Evolutionary conservation across 139 green algal species (phyloP), one percentile per base, ranked within the genome.

Genomic region (Micromonas commoda): DNA sequence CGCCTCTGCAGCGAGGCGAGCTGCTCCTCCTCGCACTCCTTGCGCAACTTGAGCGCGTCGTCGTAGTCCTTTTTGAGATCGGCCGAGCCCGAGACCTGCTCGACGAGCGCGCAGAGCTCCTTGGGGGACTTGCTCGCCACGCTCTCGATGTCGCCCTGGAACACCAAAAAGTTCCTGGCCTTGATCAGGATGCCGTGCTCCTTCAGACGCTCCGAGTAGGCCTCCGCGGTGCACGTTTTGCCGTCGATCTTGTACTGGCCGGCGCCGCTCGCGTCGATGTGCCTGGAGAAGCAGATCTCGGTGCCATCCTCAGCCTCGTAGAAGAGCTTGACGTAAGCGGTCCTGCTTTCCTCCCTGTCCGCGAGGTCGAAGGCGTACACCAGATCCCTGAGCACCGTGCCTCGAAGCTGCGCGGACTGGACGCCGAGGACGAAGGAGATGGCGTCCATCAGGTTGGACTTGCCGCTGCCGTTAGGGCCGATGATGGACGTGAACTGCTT

Each of bases 381-480:
- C 66, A 99, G 88, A 82, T 99, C 95, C 53, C 88, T 91, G 23
- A 99, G 81, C 52, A 84, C 73, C 24, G 71, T 84, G 24, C 93
- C 94, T 32, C 93, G 88, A 45, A 93, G 86, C 52, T 94, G 90
- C n/a, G 84, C 76, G 2, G 93, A 95, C 6, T 81, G 85, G 31
- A 98, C 90, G 45, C 95, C 95, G 67, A 98, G 87, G 26, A 99
- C 95, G 84, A 99, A 99, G 82, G 86, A 93, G 77, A 98, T 97
- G 29, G 95, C 94, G 72, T 99, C 95, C 95, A 98, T 98, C 0
- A 99, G 82, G 80, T 99, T 99, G 37, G 85, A 93, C 82, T 99
- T 99, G 52, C 95, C 95, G 61, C 84, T 89, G 51, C 95, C 95
- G 84, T 92, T 96, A 6, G 95, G 95, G 0, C 95, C 95, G 53